Base-by-base conservation (phyloP, 345 rosid genomes). In the Dipteronia sinensis region DNA sequence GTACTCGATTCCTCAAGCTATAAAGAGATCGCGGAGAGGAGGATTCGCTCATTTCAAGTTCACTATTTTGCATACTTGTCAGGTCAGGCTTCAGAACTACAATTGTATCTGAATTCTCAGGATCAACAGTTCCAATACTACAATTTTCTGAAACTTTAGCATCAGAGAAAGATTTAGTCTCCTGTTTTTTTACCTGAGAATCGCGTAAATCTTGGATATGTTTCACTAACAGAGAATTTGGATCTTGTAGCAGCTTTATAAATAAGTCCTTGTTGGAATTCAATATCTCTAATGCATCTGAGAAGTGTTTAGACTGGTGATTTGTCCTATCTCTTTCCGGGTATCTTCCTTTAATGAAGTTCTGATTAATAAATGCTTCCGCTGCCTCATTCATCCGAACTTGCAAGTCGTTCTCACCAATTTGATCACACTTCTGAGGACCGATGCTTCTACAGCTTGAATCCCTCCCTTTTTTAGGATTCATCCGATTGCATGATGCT, bases 211-310 rank as follows among this genome's bases (percentile, higher is more conserved):
- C 95, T 82, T 86, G 76, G 3, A 91, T 84, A 61, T 86, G 92
- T 47, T 87, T 88, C 19, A 56, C 90, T n/a, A 91, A 71, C 63
- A 92, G 77, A 59, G 93, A 94, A 80, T 89, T 82, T 29, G 94
- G 98, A 80, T 94, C 94, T 65, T 91, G 94, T 46, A 91, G 86
- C 75, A 90, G 88, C 74, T 88, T 90, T 51, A 88, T 40, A 25
- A 92, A 89, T 65, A 94, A 68, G 65, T 88, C 93, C 87, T 88
- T 90, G 81, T 94, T 92, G 5, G 92, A 91, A 80, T 91, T 90
- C 65, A 91, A 63, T 25, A 89, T 78, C 76, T 91, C 87, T 72
- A 94, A 80, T 31, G 93, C 91, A 75, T 90, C 98, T 84, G 86
- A 82, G 83, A 94, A 91, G 69, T 91, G 86, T 78, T 89, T 90